Evolutionary conservation across 2,329 filamentous ascomycete species (phyloP).

Genomic region (Hymenoscyphus fraxineus): DNA sequence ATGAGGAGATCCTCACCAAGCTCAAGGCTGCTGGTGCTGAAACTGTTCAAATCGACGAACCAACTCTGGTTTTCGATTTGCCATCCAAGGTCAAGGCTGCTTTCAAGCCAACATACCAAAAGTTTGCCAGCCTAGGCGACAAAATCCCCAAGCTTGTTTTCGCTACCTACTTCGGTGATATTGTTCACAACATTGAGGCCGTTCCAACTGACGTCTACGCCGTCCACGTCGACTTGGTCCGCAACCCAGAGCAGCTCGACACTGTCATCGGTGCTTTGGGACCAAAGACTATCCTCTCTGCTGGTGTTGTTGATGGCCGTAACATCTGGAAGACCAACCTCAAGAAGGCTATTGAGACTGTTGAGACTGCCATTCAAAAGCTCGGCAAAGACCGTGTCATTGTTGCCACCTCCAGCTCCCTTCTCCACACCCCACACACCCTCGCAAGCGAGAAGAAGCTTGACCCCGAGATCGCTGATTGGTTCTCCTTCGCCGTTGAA

Average conservation of each 20-base stretch:
- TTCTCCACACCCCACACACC: conserved; percentile 97
- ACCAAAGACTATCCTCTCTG: conserved; percentile 84
- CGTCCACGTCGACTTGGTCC: conserved; percentile 93
- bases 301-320: conserved; percentile 94
- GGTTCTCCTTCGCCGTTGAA: conserved; percentile 97
- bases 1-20: conserved; percentile 86
- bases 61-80: conserved; percentile 91
- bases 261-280: conserved; percentile 79
- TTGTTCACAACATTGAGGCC: conserved; percentile 96
- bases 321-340: conserved; percentile 99
- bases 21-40: conserved; percentile 96
- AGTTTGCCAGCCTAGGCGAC: conserved; percentile 70
- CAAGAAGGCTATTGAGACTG: conserved; percentile 85
- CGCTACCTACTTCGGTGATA: conserved; percentile 98
- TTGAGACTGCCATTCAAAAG: conserved; percentile 89
- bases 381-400: conserved; percentile 97
- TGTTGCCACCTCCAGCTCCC: conserved; percentile 92
- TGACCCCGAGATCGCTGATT: conserved; percentile 86
- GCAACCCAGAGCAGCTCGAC: conserved; percentile 96
- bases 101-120: conserved; percentile 97
- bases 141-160: conserved; percentile 85
- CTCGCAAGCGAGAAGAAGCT: conserved; percentile 98
- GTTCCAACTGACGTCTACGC: conserved; percentile 76
- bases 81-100: conserved; percentile 86
- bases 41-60: conserved; percentile 97